Evolutionary conservation across 306 rosid genomes (phyloP).

Genomic region (Notholithocarpus densiflorus): DNA sequence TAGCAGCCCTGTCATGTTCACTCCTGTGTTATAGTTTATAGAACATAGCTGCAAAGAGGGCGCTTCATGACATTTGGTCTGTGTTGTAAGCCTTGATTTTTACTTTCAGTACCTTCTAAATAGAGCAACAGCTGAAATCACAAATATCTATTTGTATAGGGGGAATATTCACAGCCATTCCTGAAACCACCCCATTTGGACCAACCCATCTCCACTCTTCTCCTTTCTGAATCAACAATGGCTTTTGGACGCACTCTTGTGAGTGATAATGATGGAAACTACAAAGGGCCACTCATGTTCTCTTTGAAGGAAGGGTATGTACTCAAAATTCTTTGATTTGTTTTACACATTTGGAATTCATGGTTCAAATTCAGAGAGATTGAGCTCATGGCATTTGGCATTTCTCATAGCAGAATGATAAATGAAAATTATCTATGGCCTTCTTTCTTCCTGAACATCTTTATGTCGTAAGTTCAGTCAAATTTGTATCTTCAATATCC

Average conservation of each 20-base stretch:
- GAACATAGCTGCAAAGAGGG: slow-evolving; percentile 18
- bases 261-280: slow-evolving; percentile 88
- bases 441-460: background rate
- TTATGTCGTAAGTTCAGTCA: background rate
- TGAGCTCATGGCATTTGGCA: slow-evolving; percentile 22
- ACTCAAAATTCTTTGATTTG: slow-evolving; percentile 22
- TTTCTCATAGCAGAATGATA: background rate
- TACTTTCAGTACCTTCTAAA: background rate
- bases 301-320: slow-evolving; percentile 83
- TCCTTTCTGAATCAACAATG: slow-evolving; percentile 89
- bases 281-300: slow-evolving; percentile 92
- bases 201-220: slow-evolving; percentile 86
- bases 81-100: slow-evolving; percentile 16
- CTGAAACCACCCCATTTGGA: slow-evolving; percentile 98
- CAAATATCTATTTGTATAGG: slow-evolving; percentile 41
- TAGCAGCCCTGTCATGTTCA: slow-evolving; percentile 23
- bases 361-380: slow-evolving; percentile 25
- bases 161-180: slow-evolving; percentile 96
- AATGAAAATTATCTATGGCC: background rate
- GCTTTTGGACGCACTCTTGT: slow-evolving; percentile 86
- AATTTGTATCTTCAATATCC: background rate
- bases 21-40: slow-evolving; percentile 30
- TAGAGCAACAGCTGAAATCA: background rate
- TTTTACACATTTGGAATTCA: slow-evolving; percentile 28
- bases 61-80: slow-evolving; percentile 15